Evolutionary conservation across 345 rosid species (phyloP), one percentile per base, ranked within the genome.

Genomic region (Nasturtium officinale): DNA sequence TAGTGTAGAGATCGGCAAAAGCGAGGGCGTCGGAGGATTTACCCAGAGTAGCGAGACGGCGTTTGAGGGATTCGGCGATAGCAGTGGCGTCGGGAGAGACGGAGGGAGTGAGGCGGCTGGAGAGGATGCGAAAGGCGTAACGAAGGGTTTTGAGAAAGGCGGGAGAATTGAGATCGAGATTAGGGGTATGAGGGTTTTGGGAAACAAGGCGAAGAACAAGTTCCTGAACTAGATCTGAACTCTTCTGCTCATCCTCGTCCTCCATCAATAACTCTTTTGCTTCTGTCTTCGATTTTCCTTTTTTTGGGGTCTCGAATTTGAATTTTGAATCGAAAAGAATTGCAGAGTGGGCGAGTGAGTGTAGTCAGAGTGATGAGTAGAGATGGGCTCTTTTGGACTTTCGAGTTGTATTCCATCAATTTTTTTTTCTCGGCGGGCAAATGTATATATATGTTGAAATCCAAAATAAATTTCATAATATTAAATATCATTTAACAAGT

Each of bases 21-120:
- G 90, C 67, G 73, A 92, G 97, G 29, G 98, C 99, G 47, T 84
- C 85, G 8, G 97, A 86, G 78, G 98, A 91, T 77, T 85, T 90
- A 81, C 97, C 98, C 11, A 78, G 90, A 61, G 89, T 83, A 67
- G 97, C 98, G 61, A 96, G 98, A 17, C 89, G 89, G 69, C 97
- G 98, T 80, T 89, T 92, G 83, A 96, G 82, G 28, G 99, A 92
- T 79, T 92, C 99, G 3, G 98, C 90, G 64, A 90, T 79, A 28
- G 97, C 90, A 59, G 86, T 79, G 10, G 96, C 87, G 70, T 92
- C 98, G 15, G 94, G 90, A 25, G 86, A 76, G 50, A 87, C 80
- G 29, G 98, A 90, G 17, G 98, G 96, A 50, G 90, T 81, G 45
- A 92, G 76, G 38, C 94, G 87, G 81, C 99, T 92, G 67, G 91